Conservation (phyloP, 2,329 filamentous ascomycete species). For the Cercospora beticola region DNA sequence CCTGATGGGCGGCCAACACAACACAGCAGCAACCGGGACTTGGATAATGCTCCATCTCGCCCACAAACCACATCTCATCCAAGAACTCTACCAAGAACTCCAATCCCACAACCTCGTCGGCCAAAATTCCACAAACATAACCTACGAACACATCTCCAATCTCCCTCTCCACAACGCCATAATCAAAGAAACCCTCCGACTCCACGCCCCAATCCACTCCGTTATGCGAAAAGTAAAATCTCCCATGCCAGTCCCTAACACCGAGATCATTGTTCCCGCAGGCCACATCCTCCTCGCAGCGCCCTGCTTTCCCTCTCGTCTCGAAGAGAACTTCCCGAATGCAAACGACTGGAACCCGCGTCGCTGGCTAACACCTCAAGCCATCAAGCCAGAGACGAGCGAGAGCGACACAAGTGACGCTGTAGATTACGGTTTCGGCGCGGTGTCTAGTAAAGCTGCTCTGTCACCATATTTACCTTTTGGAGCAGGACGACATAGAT, state of each 20-base stretch:
- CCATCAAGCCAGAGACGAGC: conserved; percentile 51
- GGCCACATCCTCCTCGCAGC: conserved; percentile 79
- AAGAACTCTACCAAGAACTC: conserved; percentile 66
- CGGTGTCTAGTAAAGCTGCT: conserved; percentile 80
- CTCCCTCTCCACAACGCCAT: conserved; percentile 79
- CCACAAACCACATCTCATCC: conserved; percentile 70
- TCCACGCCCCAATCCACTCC: conserved; percentile 90
- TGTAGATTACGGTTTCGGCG: conserved; percentile 89
- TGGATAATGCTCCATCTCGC: conserved; percentile 85
- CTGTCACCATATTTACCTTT: conserved; percentile 90
- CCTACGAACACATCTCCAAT: conserved; percentile 75
- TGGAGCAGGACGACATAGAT: conserved; percentile 86
- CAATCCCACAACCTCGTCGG: neutral
- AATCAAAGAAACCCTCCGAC: conserved; percentile 85
- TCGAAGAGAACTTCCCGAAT: conserved; percentile 75
- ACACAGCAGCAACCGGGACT: conserved; percentile 78
- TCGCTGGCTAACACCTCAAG: conserved; percentile 60
- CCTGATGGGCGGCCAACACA: conserved; percentile 89
- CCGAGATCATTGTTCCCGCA: conserved; percentile 77
- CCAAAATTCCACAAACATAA: conserved; percentile 72
- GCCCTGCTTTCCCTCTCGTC: conserved; percentile 74
- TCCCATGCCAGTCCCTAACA: conserved; percentile 79
- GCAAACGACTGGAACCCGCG: conserved; percentile 83
- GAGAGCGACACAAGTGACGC: conserved; percentile 55
- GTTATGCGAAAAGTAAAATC: conserved; percentile 90